Conservation (phyloP, 208 protist species). For the Acanthamoeba divionensis region DNA sequence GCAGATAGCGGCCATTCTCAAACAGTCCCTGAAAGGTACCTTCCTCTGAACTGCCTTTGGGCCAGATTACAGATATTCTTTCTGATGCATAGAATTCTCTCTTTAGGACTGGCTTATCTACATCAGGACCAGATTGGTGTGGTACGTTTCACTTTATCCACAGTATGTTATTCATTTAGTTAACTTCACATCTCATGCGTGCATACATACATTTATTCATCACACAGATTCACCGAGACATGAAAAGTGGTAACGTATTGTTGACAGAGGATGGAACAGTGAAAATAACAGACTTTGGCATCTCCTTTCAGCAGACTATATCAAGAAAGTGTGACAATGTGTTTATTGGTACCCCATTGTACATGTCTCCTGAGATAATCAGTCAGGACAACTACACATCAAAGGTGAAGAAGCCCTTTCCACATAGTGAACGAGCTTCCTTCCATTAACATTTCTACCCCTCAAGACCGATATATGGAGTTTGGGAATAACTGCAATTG, state of each 20-base stretch:
- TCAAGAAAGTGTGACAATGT: neutral
- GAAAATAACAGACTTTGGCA: neutral
- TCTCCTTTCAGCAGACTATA: neutral
- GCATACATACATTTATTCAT: neutral
- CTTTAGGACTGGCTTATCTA: too few species aligned
- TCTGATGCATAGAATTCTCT: too few species aligned
- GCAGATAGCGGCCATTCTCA: neutral
- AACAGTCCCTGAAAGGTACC: neutral
- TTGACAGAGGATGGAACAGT: neutral
- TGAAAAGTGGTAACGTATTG: neutral
- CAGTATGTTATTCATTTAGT: too few species aligned
- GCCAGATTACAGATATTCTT: too few species aligned
- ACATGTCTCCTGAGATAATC: neutral
- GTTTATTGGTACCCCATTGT: neutral
- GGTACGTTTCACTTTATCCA: neutral
- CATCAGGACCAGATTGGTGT: neutral
- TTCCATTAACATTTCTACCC: neutral
- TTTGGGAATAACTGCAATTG: conserved; percentile 43
- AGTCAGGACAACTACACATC: too few species aligned
- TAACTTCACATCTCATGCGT: too few species aligned
- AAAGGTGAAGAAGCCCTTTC: neutral
- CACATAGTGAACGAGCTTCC: neutral
- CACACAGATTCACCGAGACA: conserved; percentile 5
- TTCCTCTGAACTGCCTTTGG: too few species aligned
- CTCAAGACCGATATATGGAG: conserved; percentile 43